A percentile compares a stretch with the other conserved stretches of the same genome.
Evolutionary conservation across 2,329 filamentous ascomycete species (phyloP).

Genomic region (Colletotrichum tabaci): DNA sequence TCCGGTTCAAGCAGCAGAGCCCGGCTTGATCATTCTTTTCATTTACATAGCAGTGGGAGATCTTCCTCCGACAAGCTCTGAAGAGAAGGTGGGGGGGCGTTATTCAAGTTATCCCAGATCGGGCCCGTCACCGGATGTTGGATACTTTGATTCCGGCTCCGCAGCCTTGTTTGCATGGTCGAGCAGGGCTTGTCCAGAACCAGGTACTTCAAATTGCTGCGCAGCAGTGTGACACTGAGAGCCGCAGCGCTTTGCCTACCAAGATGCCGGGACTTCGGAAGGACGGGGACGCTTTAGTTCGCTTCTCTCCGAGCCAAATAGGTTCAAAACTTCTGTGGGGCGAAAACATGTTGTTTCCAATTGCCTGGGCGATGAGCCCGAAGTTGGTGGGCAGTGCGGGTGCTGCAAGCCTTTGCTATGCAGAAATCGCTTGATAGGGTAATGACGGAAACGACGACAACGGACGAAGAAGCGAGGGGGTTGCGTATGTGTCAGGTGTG

Average conservation of each 20-base stretch:
- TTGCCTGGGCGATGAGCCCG: conserved; percentile 15
- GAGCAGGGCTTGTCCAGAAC: background rate
- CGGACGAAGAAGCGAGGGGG: background rate
- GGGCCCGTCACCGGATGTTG: conserved; percentile 1
- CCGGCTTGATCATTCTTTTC: conserved; percentile 19
- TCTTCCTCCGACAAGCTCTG: background rate
- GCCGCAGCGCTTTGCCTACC: conserved; percentile 2
- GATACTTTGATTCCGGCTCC: conserved; percentile 1
- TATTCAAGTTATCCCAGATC: background rate
- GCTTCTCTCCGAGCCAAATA: conserved; percentile 18
- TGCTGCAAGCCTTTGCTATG: conserved; percentile 1
- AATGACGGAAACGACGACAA: conserved; percentile 6
- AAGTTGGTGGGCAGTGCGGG: conserved; percentile 5
- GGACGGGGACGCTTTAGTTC: background rate
- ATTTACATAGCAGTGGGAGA: conserved; percentile 22
- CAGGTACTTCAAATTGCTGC: background rate
- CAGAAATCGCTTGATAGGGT: background rate
- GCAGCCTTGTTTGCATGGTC: background rate
- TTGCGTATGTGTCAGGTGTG: conserved; percentile 28
- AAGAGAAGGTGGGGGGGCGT: background rate
- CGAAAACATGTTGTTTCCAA: conserved; percentile 25
- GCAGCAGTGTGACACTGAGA: background rate
- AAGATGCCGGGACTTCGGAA: conserved; percentile 3
- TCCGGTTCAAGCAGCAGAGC: conserved; percentile 16
- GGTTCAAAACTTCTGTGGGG: background rate